A percentile compares a stretch with the other conserved stretches of the same genome.
phyloP scores from a whole-genome alignment of 805 yeast species.

The Ogataea chonburiensis region DNA sequence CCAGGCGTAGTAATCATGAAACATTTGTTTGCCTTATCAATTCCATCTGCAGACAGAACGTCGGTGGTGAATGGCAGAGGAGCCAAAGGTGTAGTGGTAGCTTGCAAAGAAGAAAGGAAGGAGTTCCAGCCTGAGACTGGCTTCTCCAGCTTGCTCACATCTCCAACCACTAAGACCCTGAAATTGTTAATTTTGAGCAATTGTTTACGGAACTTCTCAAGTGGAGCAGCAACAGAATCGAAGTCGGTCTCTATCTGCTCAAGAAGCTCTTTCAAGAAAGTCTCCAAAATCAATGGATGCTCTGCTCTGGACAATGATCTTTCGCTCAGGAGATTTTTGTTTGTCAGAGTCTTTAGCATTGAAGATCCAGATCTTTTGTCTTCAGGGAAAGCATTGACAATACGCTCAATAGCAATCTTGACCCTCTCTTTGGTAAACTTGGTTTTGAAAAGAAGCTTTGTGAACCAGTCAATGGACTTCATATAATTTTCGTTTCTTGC shows the following conservation, averaged over 20 bases:
- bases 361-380: slow-evolving; percentile 59
- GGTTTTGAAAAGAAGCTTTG: slow-evolving; percentile 60
- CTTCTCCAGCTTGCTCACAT: slow-evolving; percentile 45
- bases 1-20: slow-evolving; percentile 73
- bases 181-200: slow-evolving; percentile 59
- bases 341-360: slow-evolving; percentile 63
- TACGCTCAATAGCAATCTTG: slow-evolving; percentile 60
- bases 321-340: slow-evolving; percentile 45
- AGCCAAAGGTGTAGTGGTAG: slow-evolving; percentile 1
- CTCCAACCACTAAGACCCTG: slow-evolving; percentile 72
- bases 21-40: slow-evolving; percentile 51
- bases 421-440: slow-evolving; percentile 74
- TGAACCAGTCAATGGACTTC: slow-evolving; percentile 75
- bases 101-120: slow-evolving; percentile 27
- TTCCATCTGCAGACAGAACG: slow-evolving; percentile 57
- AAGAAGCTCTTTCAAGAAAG: slow-evolving; percentile 47
- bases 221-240: slow-evolving; percentile 43
- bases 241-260: slow-evolving; percentile 56
- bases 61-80: slow-evolving; percentile 53
- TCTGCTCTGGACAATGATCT: slow-evolving; percentile 64
- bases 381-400: slow-evolving; percentile 59
- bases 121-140: slow-evolving; percentile 63
- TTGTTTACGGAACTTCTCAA: slow-evolving; percentile 50
- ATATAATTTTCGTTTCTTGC: slow-evolving; percentile 61
- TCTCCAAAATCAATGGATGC: slow-evolving; percentile 65